A percentile compares a stretch with the other conserved stretches of the same genome.
Evolutionary conservation across 1,284 basidiomycete species (phyloP).

Genomic region (Wolfiporia cocos): DNA sequence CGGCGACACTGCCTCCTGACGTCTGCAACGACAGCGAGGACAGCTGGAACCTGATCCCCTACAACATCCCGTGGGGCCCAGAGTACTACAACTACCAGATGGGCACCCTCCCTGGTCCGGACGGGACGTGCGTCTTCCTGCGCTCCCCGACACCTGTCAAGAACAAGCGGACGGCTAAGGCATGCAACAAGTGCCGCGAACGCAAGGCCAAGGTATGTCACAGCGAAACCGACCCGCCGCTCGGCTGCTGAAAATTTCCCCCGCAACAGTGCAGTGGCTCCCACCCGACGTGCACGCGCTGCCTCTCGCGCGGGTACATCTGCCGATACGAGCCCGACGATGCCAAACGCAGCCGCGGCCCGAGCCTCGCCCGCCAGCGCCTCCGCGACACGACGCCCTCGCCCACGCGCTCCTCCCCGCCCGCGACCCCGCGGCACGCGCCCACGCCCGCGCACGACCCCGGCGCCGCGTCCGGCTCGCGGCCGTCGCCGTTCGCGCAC

Average conservation of each 20-base stretch:
- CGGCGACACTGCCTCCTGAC: conserved; percentile 14
- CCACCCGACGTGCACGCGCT: conserved; percentile 34
- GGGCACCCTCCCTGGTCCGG: conserved; percentile 35
- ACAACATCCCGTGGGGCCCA: conserved; percentile 36
- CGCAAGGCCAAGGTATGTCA: conserved; percentile 37
- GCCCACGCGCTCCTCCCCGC: conserved; percentile 8
- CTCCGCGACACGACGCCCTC: conserved; percentile 8
- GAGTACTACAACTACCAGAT: conserved; percentile 31
- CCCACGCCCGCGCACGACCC: conserved; percentile 5
- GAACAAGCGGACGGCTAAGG: conserved; percentile 34
- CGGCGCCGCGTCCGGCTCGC: background rate
- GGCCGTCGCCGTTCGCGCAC: conserved; percentile 1
- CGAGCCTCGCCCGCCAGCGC: conserved; percentile 4
- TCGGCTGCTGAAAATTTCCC: background rate
- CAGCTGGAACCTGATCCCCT: conserved; percentile 36
- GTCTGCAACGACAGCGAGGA: conserved; percentile 18
- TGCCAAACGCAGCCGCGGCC: conserved; percentile 9
- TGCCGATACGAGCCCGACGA: conserved; percentile 34
- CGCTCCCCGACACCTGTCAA: conserved; percentile 37
- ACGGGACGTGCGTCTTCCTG: conserved; percentile 34
- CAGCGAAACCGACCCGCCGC: background rate
- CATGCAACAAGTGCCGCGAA: conserved; percentile 39
- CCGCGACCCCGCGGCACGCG: conserved; percentile 8
- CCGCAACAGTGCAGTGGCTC: conserved; percentile 34
- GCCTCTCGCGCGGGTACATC: conserved; percentile 30